Evolutionary conservation across 2,329 filamentous ascomycete genomes (phyloP), one percentile per base, ranked within the genome.

Genomic region (Cryphonectria carpinicola): DNA sequence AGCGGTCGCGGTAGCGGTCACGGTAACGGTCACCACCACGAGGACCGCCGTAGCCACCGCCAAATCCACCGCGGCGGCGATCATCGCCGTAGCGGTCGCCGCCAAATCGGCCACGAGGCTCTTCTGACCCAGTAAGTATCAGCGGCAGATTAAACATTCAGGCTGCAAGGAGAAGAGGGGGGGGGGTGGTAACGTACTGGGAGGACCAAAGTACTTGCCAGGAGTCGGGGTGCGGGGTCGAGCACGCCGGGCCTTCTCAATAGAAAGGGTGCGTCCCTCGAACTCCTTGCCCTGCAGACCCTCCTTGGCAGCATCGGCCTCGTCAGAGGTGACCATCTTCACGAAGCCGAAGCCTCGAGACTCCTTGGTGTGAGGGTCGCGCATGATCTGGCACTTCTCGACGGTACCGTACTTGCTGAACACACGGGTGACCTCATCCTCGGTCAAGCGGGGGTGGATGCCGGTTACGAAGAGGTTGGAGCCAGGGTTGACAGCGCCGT

Each of bases 381-480:
- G 90, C 96, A 99, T 99, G 85, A 99, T 99, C 82, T 98, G 97
- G 86, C 95, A 98, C 84, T 97, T 98, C 85, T 98, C 95, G 67
- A 99, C 96, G 80, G 97, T 94, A 76, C 96, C 96, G 79, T 98
- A 98, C 84, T 98, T 99, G 84, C 98, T 94, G 79, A 99, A 99
- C 75, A 99, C 91, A 81, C 94, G 94, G 68, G 93, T 92, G 73
- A 99, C 93, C 80, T 98, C 96, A 22, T 91, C 88, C 82, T 99
- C 96, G 64, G 89, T 91, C 75, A 99, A 89, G 78, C 93, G 93
- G 70, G 96, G 96, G 81, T 98, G 94, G 75, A 99, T 99, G 77
- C 96, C 96, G 74, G 96, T 99, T 75, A 99, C 96, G 82, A 99
- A 99, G 72, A 99, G 92, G 85, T 99, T 99, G 76, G 96, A 98